Conservation (phyloP, 805 yeast species). For the Candida mattraensis region DNA sequence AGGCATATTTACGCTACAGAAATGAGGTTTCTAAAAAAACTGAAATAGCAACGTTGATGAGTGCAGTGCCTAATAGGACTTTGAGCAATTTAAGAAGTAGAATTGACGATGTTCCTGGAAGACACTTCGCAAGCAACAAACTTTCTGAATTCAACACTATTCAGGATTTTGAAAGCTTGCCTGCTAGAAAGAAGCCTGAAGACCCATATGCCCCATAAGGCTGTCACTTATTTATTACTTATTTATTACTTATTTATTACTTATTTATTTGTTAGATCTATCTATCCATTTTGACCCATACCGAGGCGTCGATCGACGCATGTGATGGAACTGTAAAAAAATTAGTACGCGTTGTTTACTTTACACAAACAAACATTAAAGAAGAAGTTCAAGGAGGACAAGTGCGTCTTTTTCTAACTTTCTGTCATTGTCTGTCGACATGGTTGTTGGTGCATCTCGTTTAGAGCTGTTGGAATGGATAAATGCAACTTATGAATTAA, state of each 20-base stretch:
- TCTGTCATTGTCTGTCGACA: slow-evolving; percentile 3
- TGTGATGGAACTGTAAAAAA: no score
- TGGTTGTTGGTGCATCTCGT: slow-evolving; percentile 68
- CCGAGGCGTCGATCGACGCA: slow-evolving; percentile 12
- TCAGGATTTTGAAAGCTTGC: slow-evolving; percentile 28
- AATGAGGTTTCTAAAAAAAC: slow-evolving; percentile 23
- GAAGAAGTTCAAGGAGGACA: no score
- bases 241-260: slow-evolving; percentile 8
- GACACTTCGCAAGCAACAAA: slow-evolving; percentile 28
- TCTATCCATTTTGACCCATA: neutral
- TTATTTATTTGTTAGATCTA: slow-evolving; percentile 3
- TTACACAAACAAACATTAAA: no score
- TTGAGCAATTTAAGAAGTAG: slow-evolving; percentile 20
- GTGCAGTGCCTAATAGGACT: slow-evolving; percentile 14
- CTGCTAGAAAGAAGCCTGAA: slow-evolving; percentile 33
- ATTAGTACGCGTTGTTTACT: slow-evolving; percentile 18
- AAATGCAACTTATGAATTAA: slow-evolving; percentile 63
- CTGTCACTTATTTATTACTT: neutral
- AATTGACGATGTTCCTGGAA: slow-evolving; percentile 34
- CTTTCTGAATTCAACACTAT: slow-evolving; percentile 29
- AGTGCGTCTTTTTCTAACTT: neutral
- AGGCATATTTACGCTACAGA: slow-evolving; percentile 23
- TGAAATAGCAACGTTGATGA: slow-evolving; percentile 22
- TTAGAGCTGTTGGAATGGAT: slow-evolving; percentile 84
- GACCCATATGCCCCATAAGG: slow-evolving; percentile 18